Percentiles rank a stretch among this genome's conserved stretches.
phyloP scores from a whole-genome alignment of 805 yeast species.

The Isabelozyma pseudorhagii region DNA sequence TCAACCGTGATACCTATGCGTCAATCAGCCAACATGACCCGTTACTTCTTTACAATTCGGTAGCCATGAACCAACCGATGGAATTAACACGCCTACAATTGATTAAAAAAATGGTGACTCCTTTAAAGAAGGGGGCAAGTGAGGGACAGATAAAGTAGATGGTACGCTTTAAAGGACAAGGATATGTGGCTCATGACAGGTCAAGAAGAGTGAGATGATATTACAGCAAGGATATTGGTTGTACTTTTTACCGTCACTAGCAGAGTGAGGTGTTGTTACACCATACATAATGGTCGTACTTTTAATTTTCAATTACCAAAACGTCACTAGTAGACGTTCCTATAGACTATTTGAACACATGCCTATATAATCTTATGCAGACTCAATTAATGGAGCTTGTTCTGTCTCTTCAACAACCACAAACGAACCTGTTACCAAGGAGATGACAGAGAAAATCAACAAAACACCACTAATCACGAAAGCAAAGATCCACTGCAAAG shows the following conservation, averaged over 20 bases:
- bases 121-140: conserved; percentile 2
- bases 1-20: conserved; percentile 64
- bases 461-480: conserved; percentile 59
- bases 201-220: no score
- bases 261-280: no score
- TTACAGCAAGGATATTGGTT: no score
- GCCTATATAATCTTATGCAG: background rate
- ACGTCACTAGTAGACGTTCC: no score
- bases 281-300: no score
- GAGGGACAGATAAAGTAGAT: no score
- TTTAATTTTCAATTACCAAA: no score
- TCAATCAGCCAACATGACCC: conserved; percentile 59
- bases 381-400: conserved; percentile 36
- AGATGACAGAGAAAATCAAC: conserved; percentile 48
- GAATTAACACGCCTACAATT: conserved; percentile 26
- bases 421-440: conserved; percentile 35
- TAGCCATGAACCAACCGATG: conserved; percentile 45
- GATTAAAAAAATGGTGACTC: conserved; percentile 33
- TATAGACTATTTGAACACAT: background rate
- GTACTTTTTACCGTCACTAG: no score
- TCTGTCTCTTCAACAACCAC: conserved; percentile 18
- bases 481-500: conserved; percentile 86
- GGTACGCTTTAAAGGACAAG: no score
- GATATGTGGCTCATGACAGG: no score
- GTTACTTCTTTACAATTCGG: conserved; percentile 50